Evolutionary conservation across 1,284 basidiomycete genomes (phyloP).

Genomic region (Cutaneotrichosporon sp.): DNA sequence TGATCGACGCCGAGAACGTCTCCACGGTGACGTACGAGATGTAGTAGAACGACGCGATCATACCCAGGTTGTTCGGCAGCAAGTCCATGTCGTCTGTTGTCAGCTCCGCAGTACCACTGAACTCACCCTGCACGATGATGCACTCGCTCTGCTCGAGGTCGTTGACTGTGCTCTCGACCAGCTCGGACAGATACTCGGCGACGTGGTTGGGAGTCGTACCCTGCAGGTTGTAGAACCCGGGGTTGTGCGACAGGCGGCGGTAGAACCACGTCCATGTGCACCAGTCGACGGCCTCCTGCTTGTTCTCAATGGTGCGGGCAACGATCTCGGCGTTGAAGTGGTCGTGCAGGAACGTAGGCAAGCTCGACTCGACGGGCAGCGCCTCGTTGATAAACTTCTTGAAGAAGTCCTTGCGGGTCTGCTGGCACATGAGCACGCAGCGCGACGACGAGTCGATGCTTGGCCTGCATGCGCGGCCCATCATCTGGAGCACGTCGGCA

Average conservation of each 20-base stretch:
- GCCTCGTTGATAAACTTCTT: slow-evolving; percentile 98
- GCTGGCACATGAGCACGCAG: slow-evolving; percentile 95
- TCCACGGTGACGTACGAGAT: slow-evolving; percentile 87
- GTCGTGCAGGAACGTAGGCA: slow-evolving; percentile 86
- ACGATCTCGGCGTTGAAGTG: slow-evolving; percentile 99
- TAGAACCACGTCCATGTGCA: slow-evolving; percentile 67
- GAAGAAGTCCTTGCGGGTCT: slow-evolving; percentile 96
- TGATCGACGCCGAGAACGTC: slow-evolving; percentile 93
- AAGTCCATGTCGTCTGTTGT: slow-evolving; percentile 85
- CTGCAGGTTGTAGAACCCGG: slow-evolving; percentile 85
- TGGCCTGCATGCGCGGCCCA: slow-evolving; percentile 92
- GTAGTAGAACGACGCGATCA: slow-evolving; percentile 79
- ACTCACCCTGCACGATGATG: slow-evolving; percentile 78
- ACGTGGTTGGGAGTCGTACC: slow-evolving; percentile 90
- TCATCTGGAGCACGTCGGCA: slow-evolving; percentile 98
- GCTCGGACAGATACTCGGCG: slow-evolving; percentile 91
- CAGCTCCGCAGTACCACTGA: slow-evolving; percentile 7
- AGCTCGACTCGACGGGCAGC: slow-evolving; percentile 93
- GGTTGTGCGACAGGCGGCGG: slow-evolving; percentile 90
- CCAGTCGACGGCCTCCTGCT: slow-evolving; percentile 89
- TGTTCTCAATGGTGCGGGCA: slow-evolving; percentile 97
- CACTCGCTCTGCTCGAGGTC: slow-evolving; percentile 94
- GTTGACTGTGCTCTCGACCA: slow-evolving; percentile 89
- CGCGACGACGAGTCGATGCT: slow-evolving; percentile 80
- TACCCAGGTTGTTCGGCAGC: slow-evolving; percentile 85